Evolutionary conservation across 768 basidiomycete genomes (phyloP).

Genomic region (Hebeloma cylindrosporum): DNA sequence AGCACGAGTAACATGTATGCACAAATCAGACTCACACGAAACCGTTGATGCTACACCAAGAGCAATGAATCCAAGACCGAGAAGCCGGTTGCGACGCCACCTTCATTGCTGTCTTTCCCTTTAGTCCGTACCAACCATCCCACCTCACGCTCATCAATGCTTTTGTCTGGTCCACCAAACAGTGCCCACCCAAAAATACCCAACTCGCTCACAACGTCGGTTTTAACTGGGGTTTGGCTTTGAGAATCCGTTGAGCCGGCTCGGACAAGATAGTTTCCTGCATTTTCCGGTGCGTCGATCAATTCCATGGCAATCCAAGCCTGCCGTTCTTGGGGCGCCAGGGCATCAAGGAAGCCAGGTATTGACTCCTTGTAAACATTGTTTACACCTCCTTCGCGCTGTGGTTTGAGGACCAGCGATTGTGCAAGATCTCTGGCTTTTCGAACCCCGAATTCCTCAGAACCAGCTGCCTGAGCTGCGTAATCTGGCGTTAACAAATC

Average conservation of each 20-base stretch:
- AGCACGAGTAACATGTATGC: not conserved
- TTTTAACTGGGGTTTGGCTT: slow-evolving; percentile 43
- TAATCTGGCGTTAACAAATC: slow-evolving; percentile 34
- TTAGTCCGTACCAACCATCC: slow-evolving; percentile 92
- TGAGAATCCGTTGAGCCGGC: slow-evolving; percentile 48
- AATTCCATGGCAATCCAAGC: slow-evolving; percentile 98
- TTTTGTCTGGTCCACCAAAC: slow-evolving; percentile 51
- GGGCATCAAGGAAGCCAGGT: slow-evolving; percentile 65
- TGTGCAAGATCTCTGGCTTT: slow-evolving; percentile 51
- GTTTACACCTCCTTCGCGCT: slow-evolving; percentile 97
- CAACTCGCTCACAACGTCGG: slow-evolving; percentile 83
- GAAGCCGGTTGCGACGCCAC: slow-evolving; percentile 84
- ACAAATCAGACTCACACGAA: slow-evolving; percentile 7
- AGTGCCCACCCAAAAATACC: slow-evolving; percentile 91
- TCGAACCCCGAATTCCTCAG: slow-evolving; percentile 42
- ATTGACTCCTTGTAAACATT: slow-evolving; percentile 90
- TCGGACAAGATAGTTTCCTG: slow-evolving; percentile 75
- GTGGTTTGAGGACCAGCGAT: slow-evolving; percentile 88
- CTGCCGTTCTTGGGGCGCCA: slow-evolving; percentile 61
- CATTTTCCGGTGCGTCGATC: slow-evolving; percentile 71
- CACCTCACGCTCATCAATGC: slow-evolving; percentile 59
- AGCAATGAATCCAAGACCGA: slow-evolving; percentile 73
- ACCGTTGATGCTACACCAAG: too few relatives aligned
- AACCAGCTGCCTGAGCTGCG: slow-evolving; percentile 24
- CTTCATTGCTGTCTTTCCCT: slow-evolving; percentile 88